These are phyloP conservation scores for Stropharia rugosoannulata DNA, from an alignment of 768 basidiomycete genomes.

Conservation along the genomic window DNA sequence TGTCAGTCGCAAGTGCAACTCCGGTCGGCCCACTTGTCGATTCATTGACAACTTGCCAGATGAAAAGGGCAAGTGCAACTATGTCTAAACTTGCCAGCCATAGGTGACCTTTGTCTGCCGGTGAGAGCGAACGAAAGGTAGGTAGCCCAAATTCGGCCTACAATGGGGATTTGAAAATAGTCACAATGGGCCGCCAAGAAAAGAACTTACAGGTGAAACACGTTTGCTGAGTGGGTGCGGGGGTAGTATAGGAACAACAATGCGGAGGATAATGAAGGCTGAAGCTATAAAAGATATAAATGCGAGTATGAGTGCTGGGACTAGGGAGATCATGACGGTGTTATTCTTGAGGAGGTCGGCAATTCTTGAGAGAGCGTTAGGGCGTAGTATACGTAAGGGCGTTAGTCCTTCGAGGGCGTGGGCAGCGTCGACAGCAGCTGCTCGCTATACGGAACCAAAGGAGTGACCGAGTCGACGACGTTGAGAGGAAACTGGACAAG, in stretches of 20 bases:
- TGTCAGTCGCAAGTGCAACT: slow-evolving; percentile 43
- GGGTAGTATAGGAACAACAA: slow-evolving; percentile 72
- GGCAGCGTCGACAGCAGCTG: slow-evolving; percentile 28
- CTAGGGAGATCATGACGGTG: slow-evolving; percentile 61
- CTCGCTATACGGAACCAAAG: slow-evolving; percentile 26
- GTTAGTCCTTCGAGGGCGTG: slow-evolving; percentile 41
- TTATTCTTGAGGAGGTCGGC: slow-evolving; percentile 4
- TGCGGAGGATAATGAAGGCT: slow-evolving; percentile 73
- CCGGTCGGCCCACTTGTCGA: slow-evolving; percentile 44
- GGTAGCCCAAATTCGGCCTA: slow-evolving; percentile 79
- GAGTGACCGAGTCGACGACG: slow-evolving; percentile 17
- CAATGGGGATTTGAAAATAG: slow-evolving; percentile 22
- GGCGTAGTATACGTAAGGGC: slow-evolving; percentile 47
- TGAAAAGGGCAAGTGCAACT: slow-evolving; percentile 57
- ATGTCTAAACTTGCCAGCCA: slow-evolving; percentile 74
- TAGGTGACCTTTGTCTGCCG: slow-evolving; percentile 67
- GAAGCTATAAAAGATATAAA: slow-evolving; percentile 73
- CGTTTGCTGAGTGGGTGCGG: slow-evolving; percentile 72
- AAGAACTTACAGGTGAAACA: slow-evolving; percentile 62
- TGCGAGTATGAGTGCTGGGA: slow-evolving; percentile 64
- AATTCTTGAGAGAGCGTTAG: slow-evolving; percentile 33
- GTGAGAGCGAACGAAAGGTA: slow-evolving; percentile 63
- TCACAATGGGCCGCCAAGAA: slow-evolving; percentile 8
- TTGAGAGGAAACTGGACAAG: slow-evolving; percentile 16
- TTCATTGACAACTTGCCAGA: slow-evolving; percentile 65